Conservation (phyloP, 2,329 filamentous ascomycete species). For the Neocatenulostroma microsporum region DNA sequence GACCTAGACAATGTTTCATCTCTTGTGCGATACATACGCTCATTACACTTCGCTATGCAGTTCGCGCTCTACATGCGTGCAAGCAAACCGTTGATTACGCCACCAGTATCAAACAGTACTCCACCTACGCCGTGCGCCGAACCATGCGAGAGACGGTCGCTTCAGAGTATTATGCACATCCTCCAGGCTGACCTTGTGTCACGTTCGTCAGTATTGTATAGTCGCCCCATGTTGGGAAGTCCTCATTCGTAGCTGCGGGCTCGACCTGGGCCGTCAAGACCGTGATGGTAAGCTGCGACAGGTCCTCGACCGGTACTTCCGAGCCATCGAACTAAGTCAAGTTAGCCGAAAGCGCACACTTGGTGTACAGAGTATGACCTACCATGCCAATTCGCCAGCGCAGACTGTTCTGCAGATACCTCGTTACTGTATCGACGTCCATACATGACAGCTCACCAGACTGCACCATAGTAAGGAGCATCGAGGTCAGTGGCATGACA, state of each 20-base stretch:
- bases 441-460: slow-evolving; percentile 29
- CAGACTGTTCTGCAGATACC: slow-evolving; percentile 27
- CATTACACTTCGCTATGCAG: too few relatives aligned
- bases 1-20: too few relatives aligned
- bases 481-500: slow-evolving; percentile 39
- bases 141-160: too few relatives aligned
- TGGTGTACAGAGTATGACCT: slow-evolving; percentile 8
- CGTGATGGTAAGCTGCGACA: slow-evolving; percentile 33
- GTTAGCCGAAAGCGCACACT: background rate
- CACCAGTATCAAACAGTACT: too few relatives aligned
- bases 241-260: slow-evolving; percentile 26
- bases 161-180: too few relatives aligned
- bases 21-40: too few relatives aligned
- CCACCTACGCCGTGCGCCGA: too few relatives aligned
- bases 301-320: slow-evolving; percentile 25
- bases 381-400: slow-evolving; percentile 29
- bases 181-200: slow-evolving; percentile 18
- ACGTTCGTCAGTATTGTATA: slow-evolving; percentile 18
- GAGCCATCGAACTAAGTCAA: slow-evolving; percentile 31
- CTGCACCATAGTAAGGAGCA: slow-evolving; percentile 30
- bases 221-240: slow-evolving; percentile 33
- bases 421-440: slow-evolving; percentile 19
- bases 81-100: too few relatives aligned
- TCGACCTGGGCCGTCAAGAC: slow-evolving; percentile 34
- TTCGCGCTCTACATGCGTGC: too few relatives aligned